Base-by-base conservation (phyloP, 371 early-diverging fungal species). In the Coemansia sp. region DNA sequence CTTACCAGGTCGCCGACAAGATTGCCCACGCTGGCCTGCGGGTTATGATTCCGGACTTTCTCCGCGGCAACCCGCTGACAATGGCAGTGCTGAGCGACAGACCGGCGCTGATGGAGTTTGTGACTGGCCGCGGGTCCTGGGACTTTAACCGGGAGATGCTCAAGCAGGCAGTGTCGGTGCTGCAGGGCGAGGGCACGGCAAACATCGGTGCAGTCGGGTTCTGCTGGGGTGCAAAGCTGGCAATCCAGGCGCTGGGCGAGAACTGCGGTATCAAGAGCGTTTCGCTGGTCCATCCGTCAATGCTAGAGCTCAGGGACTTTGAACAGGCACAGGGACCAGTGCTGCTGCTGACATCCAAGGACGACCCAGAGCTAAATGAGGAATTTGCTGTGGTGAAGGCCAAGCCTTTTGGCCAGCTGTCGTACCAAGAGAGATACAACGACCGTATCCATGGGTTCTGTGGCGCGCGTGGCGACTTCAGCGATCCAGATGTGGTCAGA, bases 401-500 rank as follows among this genome's bases (percentile, higher is more conserved):
- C 49, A 84, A 84, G 69, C 85, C 86, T 34, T 83, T 86, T 50
- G 84, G 82, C 55, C 62, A 54, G n/a, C 34, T 79, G 42, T 82
- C 81, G 56, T 66, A 79, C 42, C 70, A 77, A 35, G 70, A 82
- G 32, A 79, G 84, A 36, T 89, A 86, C 63, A 82, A 82, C 55
- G 86, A 87, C 60, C 78, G 81, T 68, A 68, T 34, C 48, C 88
- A 88, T 58, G 88, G 87, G 31, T 89, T 86, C 78, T 82, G 82
- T 63, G 85, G 82, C 48, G 79, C 86, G 50, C 80, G 88, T 57
- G 85, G 85, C 16, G 81, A 88, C 63, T 87, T 68, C 65, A 55
- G 41, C 4, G 75, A 86, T 38, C 14, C 52, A 0, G 32, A 55
- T 2, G 42, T 64, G 34, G 58, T 32, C 20, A 51, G 38, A 2